phyloP scores from a whole-genome alignment of 2,329 filamentous ascomycete genomes.

The Scorias spongiosa region DNA sequence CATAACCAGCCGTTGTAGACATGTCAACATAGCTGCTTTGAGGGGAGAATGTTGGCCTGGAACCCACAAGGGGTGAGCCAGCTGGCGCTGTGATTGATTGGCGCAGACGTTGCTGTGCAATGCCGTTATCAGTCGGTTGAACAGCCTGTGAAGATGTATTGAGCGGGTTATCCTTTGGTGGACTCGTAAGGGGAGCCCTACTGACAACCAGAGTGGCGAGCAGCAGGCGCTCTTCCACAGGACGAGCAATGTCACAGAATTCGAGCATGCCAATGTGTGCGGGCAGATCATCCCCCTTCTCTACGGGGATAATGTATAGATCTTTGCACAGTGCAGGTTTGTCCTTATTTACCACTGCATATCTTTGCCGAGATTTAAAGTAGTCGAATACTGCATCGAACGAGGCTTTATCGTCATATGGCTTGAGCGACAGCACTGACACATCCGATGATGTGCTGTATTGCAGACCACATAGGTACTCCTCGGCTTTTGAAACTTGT shows the following conservation, averaged over 20 bases:
- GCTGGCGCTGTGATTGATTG: slow-evolving; percentile 12
- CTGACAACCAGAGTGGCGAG: slow-evolving; percentile 76
- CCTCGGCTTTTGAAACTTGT: slow-evolving; percentile 64
- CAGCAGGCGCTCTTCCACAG: slow-evolving; percentile 59
- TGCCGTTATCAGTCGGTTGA: slow-evolving; percentile 8
- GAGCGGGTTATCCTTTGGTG: slow-evolving; percentile 2
- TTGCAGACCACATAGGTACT: slow-evolving; percentile 77
- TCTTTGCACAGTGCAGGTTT: slow-evolving; percentile 54
- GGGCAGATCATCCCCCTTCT: slow-evolving; percentile 54
- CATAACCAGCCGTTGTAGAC: slow-evolving; percentile 9
- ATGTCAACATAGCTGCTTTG: slow-evolving; percentile 14
- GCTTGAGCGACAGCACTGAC: slow-evolving; percentile 57
- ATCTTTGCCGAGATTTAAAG: slow-evolving; percentile 66
- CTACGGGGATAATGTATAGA: slow-evolving; percentile 78
- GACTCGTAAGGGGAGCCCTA: slow-evolving; percentile 31
- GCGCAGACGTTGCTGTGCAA: slow-evolving; percentile 8
- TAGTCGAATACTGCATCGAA: slow-evolving; percentile 77
- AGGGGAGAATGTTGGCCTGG: slow-evolving; percentile 25
- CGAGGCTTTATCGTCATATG: slow-evolving; percentile 43
- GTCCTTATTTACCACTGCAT: slow-evolving; percentile 66
- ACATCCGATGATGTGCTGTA: slow-evolving; percentile 75
- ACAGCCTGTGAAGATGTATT: slow-evolving; percentile 17
- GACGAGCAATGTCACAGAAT: slow-evolving; percentile 61
- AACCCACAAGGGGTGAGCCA: slow-evolving; percentile 21
- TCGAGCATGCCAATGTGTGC: slow-evolving; percentile 83